Evolutionary conservation across 176 grass and related monocot species (phyloP).

Genomic region (Zoysia japonica): DNA sequence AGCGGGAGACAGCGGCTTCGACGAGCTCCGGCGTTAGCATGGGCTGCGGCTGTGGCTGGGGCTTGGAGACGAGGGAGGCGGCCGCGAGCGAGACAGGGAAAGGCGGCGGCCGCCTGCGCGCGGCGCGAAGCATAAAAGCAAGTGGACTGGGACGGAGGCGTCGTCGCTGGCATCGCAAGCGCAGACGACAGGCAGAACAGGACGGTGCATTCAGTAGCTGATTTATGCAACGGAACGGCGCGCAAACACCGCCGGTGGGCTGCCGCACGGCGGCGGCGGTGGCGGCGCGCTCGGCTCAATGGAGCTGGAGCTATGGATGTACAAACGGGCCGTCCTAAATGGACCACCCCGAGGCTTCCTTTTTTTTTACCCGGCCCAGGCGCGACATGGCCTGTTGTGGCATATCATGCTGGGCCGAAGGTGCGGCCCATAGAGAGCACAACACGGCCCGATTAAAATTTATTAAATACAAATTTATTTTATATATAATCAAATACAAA

Average conservation of each 20-base stretch:
- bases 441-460: too few relatives aligned
- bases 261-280: constrained; percentile 1
- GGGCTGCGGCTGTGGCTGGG: neutral
- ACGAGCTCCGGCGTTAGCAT: constrained; percentile 53
- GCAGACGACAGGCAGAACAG: neutral
- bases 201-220: neutral
- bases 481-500: too few relatives aligned
- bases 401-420: too few relatives aligned
- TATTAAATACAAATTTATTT: too few relatives aligned
- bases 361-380: too few relatives aligned
- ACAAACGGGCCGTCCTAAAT: too few relatives aligned
- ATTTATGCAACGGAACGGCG: neutral
- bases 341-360: too few relatives aligned
- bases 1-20: constrained; percentile 50
- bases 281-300: neutral
- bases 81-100: constrained; percentile 40
- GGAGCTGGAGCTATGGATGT: neutral
- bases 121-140: constrained; percentile 49
- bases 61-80: constrained; percentile 34
- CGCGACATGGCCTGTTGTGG: too few relatives aligned
- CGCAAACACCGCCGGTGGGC: constrained; percentile 11
- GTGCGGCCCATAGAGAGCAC: too few relatives aligned
- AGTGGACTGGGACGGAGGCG: constrained; percentile 8
- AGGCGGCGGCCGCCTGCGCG: constrained; percentile 36
- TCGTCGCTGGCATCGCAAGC: constrained; percentile 43